Evolutionary conservation across 2,329 filamentous ascomycete genomes (phyloP), one percentile per base, ranked within the genome.

Genomic region (Hypocreales sp.): DNA sequence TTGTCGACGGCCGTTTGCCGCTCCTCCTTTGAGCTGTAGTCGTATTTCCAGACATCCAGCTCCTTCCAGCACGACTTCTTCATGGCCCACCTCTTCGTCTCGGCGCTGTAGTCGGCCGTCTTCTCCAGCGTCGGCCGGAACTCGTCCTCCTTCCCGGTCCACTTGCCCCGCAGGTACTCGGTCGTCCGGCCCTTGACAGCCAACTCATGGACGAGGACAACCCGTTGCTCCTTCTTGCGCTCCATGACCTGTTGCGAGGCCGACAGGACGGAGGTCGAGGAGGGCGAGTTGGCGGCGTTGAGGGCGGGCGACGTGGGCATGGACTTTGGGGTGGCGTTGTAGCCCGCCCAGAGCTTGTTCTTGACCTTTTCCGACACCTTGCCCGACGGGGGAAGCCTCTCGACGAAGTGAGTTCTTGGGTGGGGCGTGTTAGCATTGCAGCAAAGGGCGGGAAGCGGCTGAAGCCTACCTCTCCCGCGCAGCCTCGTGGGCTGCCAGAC

Each of bases 31-130:
- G 46, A 55, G 24, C 56, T 53, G 40, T 76, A 77, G 16, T 64
- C 52, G 44, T 72, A 73, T 31, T 60, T 64, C 61, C 66, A 77
- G 14, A 74, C 66, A 37, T 77, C 70, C 10, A 77, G 56, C 36
- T 77, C 72, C 46, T 64, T 73, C 61, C 64, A 77, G 35, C 60
- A 67, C 15, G 56, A 50, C 48, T 67, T 70, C 34, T 63, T 61
- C 38, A 76, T 48, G 19, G 54, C 48, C 60, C 65, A 77, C 36
- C 59, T 69, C 33, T 65, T 58, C 5, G 51, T 51, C 3, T 53
- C 46, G 5, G 55, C 35, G 31, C 64, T 56, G 29, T 60, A 58
- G 31, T 67, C 62, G 17, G 67, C 71, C 14, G 72, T 67, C 48
- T 75, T 77, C 26, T 64, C 55, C 9, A 77, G 47, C 1, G 61